phyloP scores from a whole-genome alignment of 2,329 filamentous ascomycete genomes.

The Epichloe uncinata region DNA sequence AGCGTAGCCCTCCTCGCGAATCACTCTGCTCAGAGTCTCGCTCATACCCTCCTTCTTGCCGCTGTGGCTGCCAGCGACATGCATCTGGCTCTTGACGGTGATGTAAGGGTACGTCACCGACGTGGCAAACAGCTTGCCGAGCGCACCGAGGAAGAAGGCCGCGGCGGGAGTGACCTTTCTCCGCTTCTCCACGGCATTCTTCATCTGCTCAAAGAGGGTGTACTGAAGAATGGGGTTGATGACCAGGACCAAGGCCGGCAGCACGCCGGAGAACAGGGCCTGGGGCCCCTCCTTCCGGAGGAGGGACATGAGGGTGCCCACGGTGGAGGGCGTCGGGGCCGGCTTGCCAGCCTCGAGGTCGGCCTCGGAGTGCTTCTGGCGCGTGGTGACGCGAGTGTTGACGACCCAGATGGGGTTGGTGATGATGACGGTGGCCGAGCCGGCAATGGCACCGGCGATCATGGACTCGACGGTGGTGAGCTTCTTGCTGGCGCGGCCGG shows the following conservation, averaged over 20 bases:
- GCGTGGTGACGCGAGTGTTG: conserved; percentile 95
- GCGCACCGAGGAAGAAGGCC: conserved; percentile 79
- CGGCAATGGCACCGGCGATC: conserved; percentile 87
- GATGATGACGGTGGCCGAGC: conserved; percentile 83
- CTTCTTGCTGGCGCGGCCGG: conserved; percentile 62
- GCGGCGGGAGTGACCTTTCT: conserved; percentile 67
- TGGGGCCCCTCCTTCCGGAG: conserved; percentile 71
- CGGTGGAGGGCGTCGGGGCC: conserved; percentile 47
- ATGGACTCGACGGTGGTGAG: conserved; percentile 89
- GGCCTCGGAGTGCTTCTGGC: conserved; percentile 44
- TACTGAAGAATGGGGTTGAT: conserved; percentile 98
- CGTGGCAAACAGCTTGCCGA: conserved; percentile 91
- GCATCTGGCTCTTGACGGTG: conserved; percentile 95
- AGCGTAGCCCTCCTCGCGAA: conserved; percentile 78
- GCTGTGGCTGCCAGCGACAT: conserved; percentile 61
- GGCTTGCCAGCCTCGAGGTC: conserved; percentile 26
- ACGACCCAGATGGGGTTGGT: conserved; percentile 99
- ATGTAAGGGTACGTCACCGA: conserved; percentile 96
- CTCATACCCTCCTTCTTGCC: conserved; percentile 71
- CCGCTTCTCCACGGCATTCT: conserved; percentile 70
- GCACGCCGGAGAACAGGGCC: conserved; percentile 81
- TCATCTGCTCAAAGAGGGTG: conserved; percentile 96
- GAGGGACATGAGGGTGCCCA: conserved; percentile 69
- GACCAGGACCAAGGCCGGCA: conserved; percentile 85
- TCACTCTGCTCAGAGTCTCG: conserved; percentile 62